Percentiles rank a stretch among this genome's conserved stretches.
phyloP scores from a whole-genome alignment of 2,329 filamentous ascomycete species.

The Immersiporthe knoxdaviesiana region DNA sequence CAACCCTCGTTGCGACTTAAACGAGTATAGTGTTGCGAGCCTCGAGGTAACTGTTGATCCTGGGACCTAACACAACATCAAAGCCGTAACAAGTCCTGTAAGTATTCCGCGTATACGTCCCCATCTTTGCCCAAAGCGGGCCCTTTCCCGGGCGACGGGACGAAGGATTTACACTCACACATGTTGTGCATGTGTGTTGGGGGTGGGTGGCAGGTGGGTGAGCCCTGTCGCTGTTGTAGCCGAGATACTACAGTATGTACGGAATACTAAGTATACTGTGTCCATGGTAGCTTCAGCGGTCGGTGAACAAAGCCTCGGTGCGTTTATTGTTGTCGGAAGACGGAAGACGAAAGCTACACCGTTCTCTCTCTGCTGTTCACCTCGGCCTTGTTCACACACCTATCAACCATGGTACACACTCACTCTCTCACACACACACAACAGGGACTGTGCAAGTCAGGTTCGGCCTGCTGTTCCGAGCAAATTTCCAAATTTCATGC shows the following conservation, averaged over 20 bases:
- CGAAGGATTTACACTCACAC: not conserved
- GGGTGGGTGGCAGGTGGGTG: no score
- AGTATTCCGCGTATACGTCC: no score
- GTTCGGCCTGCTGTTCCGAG: not conserved
- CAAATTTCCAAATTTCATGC: not conserved
- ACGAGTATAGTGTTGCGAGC: not conserved
- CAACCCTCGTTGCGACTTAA: not conserved
- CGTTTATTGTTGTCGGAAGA: not conserved
- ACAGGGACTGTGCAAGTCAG: not conserved
- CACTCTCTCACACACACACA: no score
- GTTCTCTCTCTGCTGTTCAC: not conserved
- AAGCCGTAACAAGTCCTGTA: not conserved
- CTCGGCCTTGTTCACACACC: not conserved
- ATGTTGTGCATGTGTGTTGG: constrained; percentile 19
- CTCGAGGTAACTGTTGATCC: not conserved
- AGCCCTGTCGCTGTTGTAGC: constrained; percentile 15
- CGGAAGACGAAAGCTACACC: not conserved
- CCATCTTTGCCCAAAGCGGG: constrained; percentile 5
- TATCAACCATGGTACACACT: not conserved
- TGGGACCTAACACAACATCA: not conserved
- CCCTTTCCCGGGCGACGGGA: not conserved
- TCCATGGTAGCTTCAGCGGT: constrained; percentile 17
- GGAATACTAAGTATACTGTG: no score
- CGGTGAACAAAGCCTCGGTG: constrained; percentile 12
- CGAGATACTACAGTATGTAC: no score